phyloP scores from a whole-genome alignment of 23 red algal genomes.

The Chondrus crispus region DNA sequence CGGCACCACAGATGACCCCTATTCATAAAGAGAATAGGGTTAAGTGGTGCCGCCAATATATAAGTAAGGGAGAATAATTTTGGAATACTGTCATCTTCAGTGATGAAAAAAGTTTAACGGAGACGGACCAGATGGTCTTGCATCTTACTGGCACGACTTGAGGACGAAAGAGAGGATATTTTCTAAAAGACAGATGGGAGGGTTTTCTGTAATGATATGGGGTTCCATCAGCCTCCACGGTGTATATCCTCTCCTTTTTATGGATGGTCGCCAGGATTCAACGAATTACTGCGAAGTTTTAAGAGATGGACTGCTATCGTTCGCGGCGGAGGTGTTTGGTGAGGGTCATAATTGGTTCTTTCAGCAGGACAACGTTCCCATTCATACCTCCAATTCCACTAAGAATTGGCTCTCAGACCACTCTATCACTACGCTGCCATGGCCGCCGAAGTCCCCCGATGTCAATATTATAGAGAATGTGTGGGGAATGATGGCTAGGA shows the following conservation, averaged over 20 bases:
- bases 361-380: not conserved
- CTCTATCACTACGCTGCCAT: not conserved
- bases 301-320: not conserved
- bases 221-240: not conserved
- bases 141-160: constrained; percentile 5
- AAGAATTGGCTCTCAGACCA: not conserved
- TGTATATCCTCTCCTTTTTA: not conserved
- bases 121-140: not conserved
- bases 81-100: not conserved
- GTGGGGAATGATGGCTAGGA: not conserved
- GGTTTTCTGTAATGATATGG: not conserved
- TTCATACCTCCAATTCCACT: not conserved
- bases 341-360: not conserved
- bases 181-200: not conserved
- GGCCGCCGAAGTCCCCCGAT: not conserved
- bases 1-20: not conserved
- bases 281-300: not conserved
- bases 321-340: constrained; percentile 3
- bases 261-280: not conserved
- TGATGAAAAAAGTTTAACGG: not conserved
- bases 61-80: not conserved
- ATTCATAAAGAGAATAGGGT: not conserved
- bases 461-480: constrained; percentile 6
- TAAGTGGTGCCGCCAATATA: not conserved
- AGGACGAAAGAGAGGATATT: not conserved